Conservation (phyloP, 345 rosid genomes). For the Arabidopsis arenosa region DNA sequence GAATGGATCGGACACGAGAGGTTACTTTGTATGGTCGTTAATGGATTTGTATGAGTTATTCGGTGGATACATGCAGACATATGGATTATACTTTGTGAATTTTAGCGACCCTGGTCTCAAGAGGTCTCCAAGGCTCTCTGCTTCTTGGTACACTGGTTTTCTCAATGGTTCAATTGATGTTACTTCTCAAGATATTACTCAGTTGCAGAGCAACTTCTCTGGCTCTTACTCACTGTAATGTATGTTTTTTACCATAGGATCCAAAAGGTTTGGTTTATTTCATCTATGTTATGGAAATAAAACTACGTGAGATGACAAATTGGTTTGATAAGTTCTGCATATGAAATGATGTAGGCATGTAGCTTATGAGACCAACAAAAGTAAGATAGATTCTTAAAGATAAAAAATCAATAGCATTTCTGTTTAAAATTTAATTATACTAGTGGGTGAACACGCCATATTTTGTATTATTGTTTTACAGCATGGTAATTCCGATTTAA, state of each 20-base stretch:
- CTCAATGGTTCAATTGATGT: slow-evolving; percentile 47
- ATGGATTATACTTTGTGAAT: slow-evolving; percentile 47
- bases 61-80: slow-evolving; percentile 22
- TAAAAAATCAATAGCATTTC: neutral
- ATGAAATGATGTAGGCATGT: neutral
- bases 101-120: slow-evolving; percentile 48
- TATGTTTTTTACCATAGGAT: neutral
- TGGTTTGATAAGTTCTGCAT: neutral
- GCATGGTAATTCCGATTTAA: no score
- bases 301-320: neutral
- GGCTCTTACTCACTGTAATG: slow-evolving; percentile 27
- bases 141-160: slow-evolving; percentile 58
- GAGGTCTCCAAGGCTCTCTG: slow-evolving; percentile 55
- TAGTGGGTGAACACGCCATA: no score
- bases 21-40: slow-evolving; percentile 61
- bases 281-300: neutral
- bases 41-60: slow-evolving; percentile 51
- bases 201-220: slow-evolving; percentile 7
- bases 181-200: slow-evolving; percentile 9
- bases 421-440: no score
- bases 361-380: neutral
- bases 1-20: slow-evolving; percentile 59
- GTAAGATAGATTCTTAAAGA: neutral
- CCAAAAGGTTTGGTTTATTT: neutral
- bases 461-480: no score